phyloP scores from a whole-genome alignment of 148 eudicot species.

The Amaranthus palmeri region DNA sequence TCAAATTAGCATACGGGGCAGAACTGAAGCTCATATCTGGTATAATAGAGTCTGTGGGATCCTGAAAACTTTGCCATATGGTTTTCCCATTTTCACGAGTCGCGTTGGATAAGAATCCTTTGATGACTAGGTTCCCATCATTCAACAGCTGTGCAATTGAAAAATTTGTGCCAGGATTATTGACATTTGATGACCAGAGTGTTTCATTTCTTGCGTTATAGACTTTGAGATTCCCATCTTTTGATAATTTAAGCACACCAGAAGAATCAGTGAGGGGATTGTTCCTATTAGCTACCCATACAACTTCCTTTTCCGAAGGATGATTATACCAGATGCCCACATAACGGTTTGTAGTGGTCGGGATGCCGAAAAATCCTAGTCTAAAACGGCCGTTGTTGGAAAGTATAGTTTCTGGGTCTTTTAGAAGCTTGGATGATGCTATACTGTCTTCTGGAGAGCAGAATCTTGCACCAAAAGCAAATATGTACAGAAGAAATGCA shows the following conservation, averaged over 20 bases:
- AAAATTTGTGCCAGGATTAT: conserved; percentile 2
- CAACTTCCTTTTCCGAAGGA: conserved; percentile 10
- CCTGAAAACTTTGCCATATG: conserved; percentile 66
- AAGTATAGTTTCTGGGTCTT: conserved; percentile 17
- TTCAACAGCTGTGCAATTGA: conserved; percentile 40
- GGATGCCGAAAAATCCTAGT: conserved; percentile 27
- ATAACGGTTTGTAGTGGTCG: conserved; percentile 12
- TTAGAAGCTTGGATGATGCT: conserved; percentile 13
- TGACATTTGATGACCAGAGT: conserved; percentile 39
- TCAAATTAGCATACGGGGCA: conserved; percentile 2
- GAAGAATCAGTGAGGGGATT: conserved; percentile 20
- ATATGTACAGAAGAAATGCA: neutral
- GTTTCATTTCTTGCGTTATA: conserved; percentile 24
- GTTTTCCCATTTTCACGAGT: conserved; percentile 1
- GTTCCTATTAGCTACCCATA: conserved; percentile 32
- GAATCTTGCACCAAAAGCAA: conserved; percentile 1
- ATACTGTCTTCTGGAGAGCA: conserved; percentile 17
- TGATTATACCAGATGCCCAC: conserved; percentile 32
- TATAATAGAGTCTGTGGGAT: conserved; percentile 50
- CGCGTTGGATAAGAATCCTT: neutral
- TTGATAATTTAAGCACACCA: conserved; percentile 11
- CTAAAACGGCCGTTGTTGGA: conserved; percentile 21
- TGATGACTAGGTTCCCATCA: conserved; percentile 46
- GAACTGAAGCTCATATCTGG: conserved; percentile 15
- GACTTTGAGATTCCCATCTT: conserved; percentile 27